Percentiles rank a stretch among this genome's conserved stretches.
phyloP scores from a whole-genome alignment of 1,139 yeast genomes.

The Lodderomyces oxycetoniae region DNA sequence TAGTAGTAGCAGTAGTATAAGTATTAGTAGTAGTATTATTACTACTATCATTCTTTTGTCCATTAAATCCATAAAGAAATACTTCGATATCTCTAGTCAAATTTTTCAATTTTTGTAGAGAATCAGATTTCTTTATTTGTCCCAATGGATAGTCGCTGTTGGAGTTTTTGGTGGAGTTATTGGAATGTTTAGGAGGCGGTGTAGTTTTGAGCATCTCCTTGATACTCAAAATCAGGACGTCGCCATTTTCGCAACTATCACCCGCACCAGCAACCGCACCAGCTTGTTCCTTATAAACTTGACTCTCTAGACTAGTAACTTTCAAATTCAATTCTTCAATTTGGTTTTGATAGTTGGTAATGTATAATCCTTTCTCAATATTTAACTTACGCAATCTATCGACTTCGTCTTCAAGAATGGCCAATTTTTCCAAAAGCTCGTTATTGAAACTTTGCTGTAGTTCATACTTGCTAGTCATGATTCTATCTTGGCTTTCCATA shows the following conservation, averaged over 20 bases:
- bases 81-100: conserved; percentile 14
- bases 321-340: conserved; percentile 20
- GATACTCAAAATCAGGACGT: conserved; percentile 29
- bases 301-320: conserved; percentile 10
- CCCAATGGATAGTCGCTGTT: conserved; percentile 3
- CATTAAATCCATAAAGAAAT: conserved; percentile 9
- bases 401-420: conserved; percentile 38
- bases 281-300: not conserved
- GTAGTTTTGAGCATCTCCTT: conserved; percentile 29
- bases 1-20: too few species aligned
- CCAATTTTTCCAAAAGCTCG: conserved; percentile 39
- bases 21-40: too few species aligned
- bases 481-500: conserved; percentile 38
- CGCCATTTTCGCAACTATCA: conserved; percentile 4
- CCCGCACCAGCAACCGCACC: conserved; percentile 1
- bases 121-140: conserved; percentile 21
- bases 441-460: conserved; percentile 36
- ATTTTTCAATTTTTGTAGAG: conserved; percentile 17
- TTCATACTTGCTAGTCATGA: conserved; percentile 29
- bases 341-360: conserved; percentile 35
- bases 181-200: conserved; percentile 32
- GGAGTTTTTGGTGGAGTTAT: conserved; percentile 1
- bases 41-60: too few species aligned
- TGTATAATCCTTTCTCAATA: conserved; percentile 29
- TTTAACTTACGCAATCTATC: conserved; percentile 30